Base-by-base conservation (phyloP, 306 rosid genomes). In the Sesbania bispinosa region DNA sequence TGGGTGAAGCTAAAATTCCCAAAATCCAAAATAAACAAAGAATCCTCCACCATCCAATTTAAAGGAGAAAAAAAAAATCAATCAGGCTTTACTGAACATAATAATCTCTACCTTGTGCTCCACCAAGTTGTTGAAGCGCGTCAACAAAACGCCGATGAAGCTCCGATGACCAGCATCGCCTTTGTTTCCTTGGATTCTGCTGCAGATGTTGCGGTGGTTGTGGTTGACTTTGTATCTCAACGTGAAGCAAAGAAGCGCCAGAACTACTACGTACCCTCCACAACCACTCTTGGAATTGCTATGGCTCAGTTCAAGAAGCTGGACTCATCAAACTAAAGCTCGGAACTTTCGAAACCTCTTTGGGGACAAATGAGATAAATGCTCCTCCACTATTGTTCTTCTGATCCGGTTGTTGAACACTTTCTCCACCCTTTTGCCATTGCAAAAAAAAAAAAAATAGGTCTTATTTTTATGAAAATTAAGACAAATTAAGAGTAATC, bases 81-180 rank as follows among this genome's bases (percentile, higher is more conserved):
- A 6, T 16, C 6, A 54, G 67, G 8, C 9, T 30, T 41, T 19
- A 2, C 6, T 18, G 23, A 58, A 19, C 6, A 30, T 10, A 33
- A 69, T 5, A n/a, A n/a, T 19, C 16, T 1, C 35, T 76, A 90
- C 98, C 96, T 70, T 93, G 90, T 66, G 89, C 81, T 67, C 98
- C 98, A 9, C 98, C 98, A 13, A 93, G 97, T 59, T 82, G 89
- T 27, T 87, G 92, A 60, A 90, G 86, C 0, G 96, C 93, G 43
- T 90, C 92, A 32, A 88, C 71, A 52, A 93, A 93, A 6, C 92
- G 85, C 19, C 92, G 84, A 19, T 93, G 96, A 64, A 93, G 96
- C 81, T 90, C 96, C 0, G 88, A 85, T 0, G 97, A 88, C 98
- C 98, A 93, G 85, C 93, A 82, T 4, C 98, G 84, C 67, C 98